A percentile compares a stretch with the other conserved stretches of the same genome.
phyloP scores from a whole-genome alignment of 768 basidiomycete species.

The Auricularia heimuer region DNA sequence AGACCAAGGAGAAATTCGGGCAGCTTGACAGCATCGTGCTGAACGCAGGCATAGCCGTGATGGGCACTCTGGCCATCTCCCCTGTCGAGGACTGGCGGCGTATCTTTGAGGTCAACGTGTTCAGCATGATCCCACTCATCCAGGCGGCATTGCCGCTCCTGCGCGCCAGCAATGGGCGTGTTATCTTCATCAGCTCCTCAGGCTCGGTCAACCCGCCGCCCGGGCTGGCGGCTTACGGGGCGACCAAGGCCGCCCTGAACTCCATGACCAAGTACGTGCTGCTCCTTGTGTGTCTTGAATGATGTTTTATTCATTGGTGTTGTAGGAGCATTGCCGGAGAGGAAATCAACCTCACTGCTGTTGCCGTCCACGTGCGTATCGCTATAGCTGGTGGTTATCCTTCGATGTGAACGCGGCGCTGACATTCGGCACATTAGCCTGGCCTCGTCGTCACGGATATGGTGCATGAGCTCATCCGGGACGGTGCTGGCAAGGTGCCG shows the following conservation, averaged over 20 bases:
- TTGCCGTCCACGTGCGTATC: conserved; percentile 49
- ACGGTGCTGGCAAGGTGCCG: not conserved
- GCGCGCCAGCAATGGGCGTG: conserved; percentile 50
- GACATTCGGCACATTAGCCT: not conserved
- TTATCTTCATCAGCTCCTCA: conserved; percentile 75
- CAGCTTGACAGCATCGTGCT: conserved; percentile 69
- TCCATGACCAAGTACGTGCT: conserved; percentile 56
- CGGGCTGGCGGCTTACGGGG: conserved; percentile 76
- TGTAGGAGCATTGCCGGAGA: conserved; percentile 76
- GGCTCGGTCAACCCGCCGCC: conserved; percentile 34
- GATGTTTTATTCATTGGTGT: not conserved
- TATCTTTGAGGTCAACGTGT: conserved; percentile 81
- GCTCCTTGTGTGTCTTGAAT: not conserved
- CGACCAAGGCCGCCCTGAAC: conserved; percentile 85
- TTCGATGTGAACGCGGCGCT: too few relatives aligned
- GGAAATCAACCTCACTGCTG: conserved; percentile 61
- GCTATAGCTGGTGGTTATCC: too few relatives aligned
- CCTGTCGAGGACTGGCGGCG: conserved; percentile 52
- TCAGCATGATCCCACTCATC: conserved; percentile 66
- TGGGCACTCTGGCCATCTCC: conserved; percentile 45
- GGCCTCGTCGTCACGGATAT: not conserved
- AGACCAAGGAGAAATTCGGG: conserved; percentile 44
- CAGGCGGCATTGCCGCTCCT: conserved; percentile 60
- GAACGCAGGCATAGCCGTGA: conserved; percentile 77
- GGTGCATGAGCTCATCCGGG: not conserved